Percentiles rank a stretch among this genome's conserved stretches.
Conservation (phyloP, 805 yeast species). For the Jamesozyma gamospora region DNA sequence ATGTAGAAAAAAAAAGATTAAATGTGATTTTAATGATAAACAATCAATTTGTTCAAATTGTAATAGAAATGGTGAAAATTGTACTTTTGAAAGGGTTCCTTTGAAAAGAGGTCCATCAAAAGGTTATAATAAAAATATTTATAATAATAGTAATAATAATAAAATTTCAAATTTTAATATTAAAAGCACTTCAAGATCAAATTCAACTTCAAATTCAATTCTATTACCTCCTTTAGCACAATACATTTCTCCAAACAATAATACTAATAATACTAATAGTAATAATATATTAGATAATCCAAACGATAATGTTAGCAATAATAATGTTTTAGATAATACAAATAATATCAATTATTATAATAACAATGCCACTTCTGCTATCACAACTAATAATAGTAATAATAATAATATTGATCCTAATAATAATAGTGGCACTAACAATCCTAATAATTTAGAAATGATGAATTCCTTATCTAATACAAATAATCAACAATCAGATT, state of each 20-base stretch:
- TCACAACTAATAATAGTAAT: not conserved
- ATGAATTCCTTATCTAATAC: not conserved
- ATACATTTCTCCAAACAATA: conserved; percentile 15
- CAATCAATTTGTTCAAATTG: conserved; percentile 58
- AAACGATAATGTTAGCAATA: not conserved
- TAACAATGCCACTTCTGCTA: not conserved
- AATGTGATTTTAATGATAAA: conserved; percentile 53
- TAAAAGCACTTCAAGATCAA: conserved; percentile 10
- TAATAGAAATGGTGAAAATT: conserved; percentile 45
- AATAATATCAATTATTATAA: not conserved
- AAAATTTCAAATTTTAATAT: conserved; percentile 1
- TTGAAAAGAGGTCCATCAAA: conserved; percentile 73
- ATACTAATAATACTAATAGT: not conserved
- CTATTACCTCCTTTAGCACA: conserved; percentile 28
- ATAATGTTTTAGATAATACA: not conserved
- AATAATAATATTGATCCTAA: not conserved
- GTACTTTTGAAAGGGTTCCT: conserved; percentile 64
- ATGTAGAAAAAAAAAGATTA: conserved; percentile 62
- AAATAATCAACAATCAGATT: not conserved
- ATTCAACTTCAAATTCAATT: conserved; percentile 11
- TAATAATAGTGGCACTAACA: not conserved
- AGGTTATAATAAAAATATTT: conserved; percentile 43
- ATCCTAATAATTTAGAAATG: not conserved
- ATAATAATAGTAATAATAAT: conserved; percentile 10
- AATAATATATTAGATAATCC: not conserved